phyloP scores from a whole-genome alignment of 2,329 filamentous ascomycete genomes.

The Thermoascus crustaceus region DNA sequence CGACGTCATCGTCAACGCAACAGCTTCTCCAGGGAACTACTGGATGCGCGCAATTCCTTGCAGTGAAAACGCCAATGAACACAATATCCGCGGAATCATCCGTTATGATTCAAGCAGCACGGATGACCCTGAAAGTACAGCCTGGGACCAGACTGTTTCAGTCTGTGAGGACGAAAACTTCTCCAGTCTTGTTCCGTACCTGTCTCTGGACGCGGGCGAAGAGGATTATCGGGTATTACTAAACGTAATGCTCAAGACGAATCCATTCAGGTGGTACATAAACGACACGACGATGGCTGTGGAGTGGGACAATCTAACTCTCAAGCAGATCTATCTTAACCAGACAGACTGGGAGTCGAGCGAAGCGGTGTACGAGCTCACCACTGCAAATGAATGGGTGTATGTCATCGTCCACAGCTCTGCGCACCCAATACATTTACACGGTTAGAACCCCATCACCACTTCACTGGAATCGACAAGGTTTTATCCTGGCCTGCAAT shows the following conservation, averaged over 20 bases:
- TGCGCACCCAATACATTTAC: constrained; percentile 58
- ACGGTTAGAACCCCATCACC: no score
- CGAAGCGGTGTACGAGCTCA: constrained; percentile 18
- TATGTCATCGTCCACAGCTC: constrained; percentile 20
- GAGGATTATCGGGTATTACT: constrained; percentile 12
- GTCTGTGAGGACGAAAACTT: constrained; percentile 22
- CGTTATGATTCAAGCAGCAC: constrained; percentile 24
- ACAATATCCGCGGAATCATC: constrained; percentile 45
- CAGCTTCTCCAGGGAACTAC: constrained; percentile 14
- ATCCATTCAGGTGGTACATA: constrained; percentile 25
- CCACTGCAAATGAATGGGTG: constrained; percentile 18
- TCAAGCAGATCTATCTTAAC: constrained; percentile 16
- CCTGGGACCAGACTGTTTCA: constrained; percentile 14
- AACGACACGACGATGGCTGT: constrained; percentile 25
- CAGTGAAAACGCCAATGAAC: constrained; percentile 30
- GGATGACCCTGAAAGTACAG: constrained; percentile 14
- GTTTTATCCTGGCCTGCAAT: no score
- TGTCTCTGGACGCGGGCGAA: constrained; percentile 13
- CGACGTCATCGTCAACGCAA: constrained; percentile 27
- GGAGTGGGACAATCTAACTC: constrained; percentile 23
- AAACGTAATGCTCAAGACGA: constrained; percentile 10
- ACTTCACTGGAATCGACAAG: no score
- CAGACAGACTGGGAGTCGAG: constrained; percentile 11
- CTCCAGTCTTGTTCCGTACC: constrained; percentile 11
- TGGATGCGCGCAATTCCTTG: constrained; percentile 43